Percentiles rank a stretch among this genome's conserved stretches.
Evolutionary conservation across 2,329 filamentous ascomycete species (phyloP).

Genomic region (Graphilbum fragrans): DNA sequence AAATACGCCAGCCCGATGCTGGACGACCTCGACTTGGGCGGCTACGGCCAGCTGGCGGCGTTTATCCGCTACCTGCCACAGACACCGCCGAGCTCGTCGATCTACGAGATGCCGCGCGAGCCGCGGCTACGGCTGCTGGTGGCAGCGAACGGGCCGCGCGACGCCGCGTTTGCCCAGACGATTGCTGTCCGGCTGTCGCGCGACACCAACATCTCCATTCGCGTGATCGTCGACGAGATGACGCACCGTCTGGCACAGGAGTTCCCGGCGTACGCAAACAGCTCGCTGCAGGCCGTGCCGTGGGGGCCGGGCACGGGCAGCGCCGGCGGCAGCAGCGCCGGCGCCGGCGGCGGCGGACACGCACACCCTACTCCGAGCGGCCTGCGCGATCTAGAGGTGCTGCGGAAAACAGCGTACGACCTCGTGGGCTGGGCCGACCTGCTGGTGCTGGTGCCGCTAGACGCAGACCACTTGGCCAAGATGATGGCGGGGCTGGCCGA

Average conservation of each 20-base stretch:
- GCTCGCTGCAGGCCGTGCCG: conserved; percentile 23
- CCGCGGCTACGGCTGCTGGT: conserved; percentile 48
- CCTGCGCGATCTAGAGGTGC: conserved; percentile 35
- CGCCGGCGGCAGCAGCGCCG: not conserved
- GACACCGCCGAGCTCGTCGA: conserved; percentile 8
- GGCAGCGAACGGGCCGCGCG: conserved; percentile 51
- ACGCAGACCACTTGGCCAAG: conserved; percentile 72
- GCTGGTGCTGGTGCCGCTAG: conserved; percentile 71
- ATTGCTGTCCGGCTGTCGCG: conserved; percentile 57
- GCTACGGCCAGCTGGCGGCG: conserved; percentile 11
- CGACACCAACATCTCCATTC: conserved; percentile 46
- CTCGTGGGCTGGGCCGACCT: conserved; percentile 82
- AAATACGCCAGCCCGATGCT: not conserved
- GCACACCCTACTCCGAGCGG: no score
- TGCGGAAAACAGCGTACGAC: conserved; percentile 44
- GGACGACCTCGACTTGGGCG: not conserved
- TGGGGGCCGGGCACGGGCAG: not conserved
- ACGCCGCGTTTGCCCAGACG: conserved; percentile 53
- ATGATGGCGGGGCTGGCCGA: conserved; percentile 80
- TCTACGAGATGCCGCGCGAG: conserved; percentile 13
- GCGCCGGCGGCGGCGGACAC: not conserved
- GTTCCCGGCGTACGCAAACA: conserved; percentile 47
- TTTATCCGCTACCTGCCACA: conserved; percentile 10
- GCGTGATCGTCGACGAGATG: conserved; percentile 53
- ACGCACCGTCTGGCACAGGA: conserved; percentile 51